Evolutionary conservation across 116 monocot species (phyloP).

Genomic region (Posidonia oceanica): DNA sequence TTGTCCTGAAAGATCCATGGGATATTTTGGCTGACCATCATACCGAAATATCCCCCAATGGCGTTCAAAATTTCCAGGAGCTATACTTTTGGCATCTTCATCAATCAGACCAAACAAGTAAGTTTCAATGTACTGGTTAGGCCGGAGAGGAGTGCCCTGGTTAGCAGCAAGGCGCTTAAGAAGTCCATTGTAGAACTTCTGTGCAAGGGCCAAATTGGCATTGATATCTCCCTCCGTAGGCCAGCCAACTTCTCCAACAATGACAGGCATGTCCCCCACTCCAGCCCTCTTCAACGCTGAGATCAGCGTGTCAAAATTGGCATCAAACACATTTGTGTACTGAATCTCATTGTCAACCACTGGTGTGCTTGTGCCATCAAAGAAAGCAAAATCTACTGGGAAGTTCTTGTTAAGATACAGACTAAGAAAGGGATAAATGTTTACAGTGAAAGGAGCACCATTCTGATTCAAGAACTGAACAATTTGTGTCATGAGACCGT

Average conservation of each 20-base stretch:
- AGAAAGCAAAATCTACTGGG: conserved; percentile 50
- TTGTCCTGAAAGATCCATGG: conserved; percentile 25
- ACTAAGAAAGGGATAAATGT: conserved; percentile 58
- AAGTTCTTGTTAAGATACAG: conserved; percentile 24
- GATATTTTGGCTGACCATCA: conserved; percentile 42
- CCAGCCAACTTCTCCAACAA: conserved; percentile 62
- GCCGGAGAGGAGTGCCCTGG: conserved; percentile 31
- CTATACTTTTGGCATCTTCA: conserved; percentile 37
- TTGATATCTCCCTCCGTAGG: conserved; percentile 46
- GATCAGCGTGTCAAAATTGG: conserved; percentile 45
- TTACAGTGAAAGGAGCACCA: conserved; percentile 32
- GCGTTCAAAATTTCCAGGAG: conserved; percentile 39
- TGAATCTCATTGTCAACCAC: conserved; percentile 20
- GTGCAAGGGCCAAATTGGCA: conserved; percentile 19
- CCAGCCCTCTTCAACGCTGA: conserved; percentile 24
- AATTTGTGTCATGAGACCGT: conserved; percentile 27
- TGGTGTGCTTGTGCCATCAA: conserved; percentile 18
- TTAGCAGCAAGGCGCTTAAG: conserved; percentile 21
- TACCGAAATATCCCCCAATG: conserved; percentile 47
- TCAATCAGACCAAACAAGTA: conserved; percentile 45
- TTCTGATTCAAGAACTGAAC: conserved; percentile 22
- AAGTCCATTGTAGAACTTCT: conserved; percentile 39
- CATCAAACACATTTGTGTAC: conserved; percentile 10
- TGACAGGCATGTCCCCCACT: conserved; percentile 20
- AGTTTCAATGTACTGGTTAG: conserved; percentile 15